Percentiles rank a stretch among this genome's conserved stretches.
These are phyloP conservation scores for Hypoxylon sp. DNA, from an alignment of 2,329 filamentous ascomycete species.

Conservation along the genomic window DNA sequence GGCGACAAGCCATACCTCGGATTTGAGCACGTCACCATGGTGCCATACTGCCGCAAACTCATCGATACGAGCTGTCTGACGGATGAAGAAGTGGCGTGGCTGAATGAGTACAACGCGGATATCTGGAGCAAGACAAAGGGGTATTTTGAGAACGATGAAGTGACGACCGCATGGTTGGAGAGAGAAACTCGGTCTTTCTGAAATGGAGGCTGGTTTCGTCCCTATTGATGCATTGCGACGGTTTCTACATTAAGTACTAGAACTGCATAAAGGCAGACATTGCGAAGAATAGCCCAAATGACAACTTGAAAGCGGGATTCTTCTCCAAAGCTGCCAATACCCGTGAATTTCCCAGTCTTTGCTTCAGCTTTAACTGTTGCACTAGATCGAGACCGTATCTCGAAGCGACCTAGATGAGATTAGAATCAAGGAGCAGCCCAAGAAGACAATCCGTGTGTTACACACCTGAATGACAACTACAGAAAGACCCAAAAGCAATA, in stretches of 20 bases:
- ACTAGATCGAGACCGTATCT: slow-evolving; percentile 55
- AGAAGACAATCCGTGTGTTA: background rate
- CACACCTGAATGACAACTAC: slow-evolving; percentile 75
- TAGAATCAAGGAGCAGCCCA: slow-evolving; percentile 5
- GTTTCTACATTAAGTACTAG: slow-evolving; percentile 37
- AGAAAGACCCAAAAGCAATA: slow-evolving; percentile 75
- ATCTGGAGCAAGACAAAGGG: slow-evolving; percentile 85
- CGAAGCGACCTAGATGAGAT: slow-evolving; percentile 51
- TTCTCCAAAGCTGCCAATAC: slow-evolving; percentile 67
- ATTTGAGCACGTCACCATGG: slow-evolving; percentile 98
- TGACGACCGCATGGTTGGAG: slow-evolving; percentile 85
- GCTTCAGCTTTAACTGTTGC: slow-evolving; percentile 52
- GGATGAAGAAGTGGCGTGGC: slow-evolving; percentile 82
- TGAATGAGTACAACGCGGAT: slow-evolving; percentile 88
- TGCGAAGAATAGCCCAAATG: slow-evolving; percentile 81
- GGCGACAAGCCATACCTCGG: slow-evolving; percentile 95
- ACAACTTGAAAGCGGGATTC: slow-evolving; percentile 75
- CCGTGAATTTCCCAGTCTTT: slow-evolving; percentile 56
- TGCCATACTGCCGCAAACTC: slow-evolving; percentile 91
- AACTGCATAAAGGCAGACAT: slow-evolving; percentile 75
- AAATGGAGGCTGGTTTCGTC: slow-evolving; percentile 2
- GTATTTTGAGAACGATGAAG: slow-evolving; percentile 80
- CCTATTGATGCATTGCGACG: slow-evolving; percentile 17
- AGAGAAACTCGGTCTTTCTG: slow-evolving; percentile 82
- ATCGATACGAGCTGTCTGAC: slow-evolving; percentile 83